Conservation (phyloP, 345 rosid genomes). For the Hibiscus trionum region DNA sequence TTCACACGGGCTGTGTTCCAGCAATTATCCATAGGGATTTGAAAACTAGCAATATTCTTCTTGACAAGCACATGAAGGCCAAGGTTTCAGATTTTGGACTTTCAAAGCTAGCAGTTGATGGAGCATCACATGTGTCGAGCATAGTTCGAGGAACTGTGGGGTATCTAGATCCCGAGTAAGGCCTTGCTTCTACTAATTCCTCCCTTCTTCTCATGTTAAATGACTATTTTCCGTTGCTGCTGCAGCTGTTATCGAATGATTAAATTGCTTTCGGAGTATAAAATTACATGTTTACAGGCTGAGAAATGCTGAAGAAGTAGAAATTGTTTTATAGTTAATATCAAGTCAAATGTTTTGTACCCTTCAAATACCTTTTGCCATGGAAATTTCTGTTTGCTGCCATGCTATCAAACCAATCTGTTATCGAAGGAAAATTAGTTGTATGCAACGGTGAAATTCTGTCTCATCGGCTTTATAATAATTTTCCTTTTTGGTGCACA, state of each 20-base stretch:
- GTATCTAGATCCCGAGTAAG: constrained; percentile 97
- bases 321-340: not conserved
- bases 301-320: not conserved
- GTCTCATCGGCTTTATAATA: not conserved
- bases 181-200: constrained; percentile 11
- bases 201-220: constrained; percentile 9
- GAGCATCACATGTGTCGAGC: constrained; percentile 93
- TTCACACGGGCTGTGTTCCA: constrained; percentile 95
- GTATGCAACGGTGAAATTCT: too few species aligned
- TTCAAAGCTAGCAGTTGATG: constrained; percentile 81
- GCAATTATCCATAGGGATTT: constrained; percentile 92
- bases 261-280: not conserved
- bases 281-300: not conserved
- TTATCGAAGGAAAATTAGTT: too few species aligned
- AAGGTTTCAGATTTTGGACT: constrained; percentile 98
- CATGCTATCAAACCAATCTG: too few species aligned
- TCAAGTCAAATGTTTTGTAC: not conserved
- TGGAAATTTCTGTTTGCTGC: too few species aligned
- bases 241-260: not conserved
- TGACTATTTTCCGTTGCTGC: not conserved
- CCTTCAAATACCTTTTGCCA: too few species aligned
- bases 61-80: constrained; percentile 75
- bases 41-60: constrained; percentile 91
- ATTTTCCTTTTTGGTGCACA: constrained; percentile 20
- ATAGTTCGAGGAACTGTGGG: constrained; percentile 98